phyloP scores from a whole-genome alignment of 768 basidiomycete species.

The Jaapia argillacea region DNA sequence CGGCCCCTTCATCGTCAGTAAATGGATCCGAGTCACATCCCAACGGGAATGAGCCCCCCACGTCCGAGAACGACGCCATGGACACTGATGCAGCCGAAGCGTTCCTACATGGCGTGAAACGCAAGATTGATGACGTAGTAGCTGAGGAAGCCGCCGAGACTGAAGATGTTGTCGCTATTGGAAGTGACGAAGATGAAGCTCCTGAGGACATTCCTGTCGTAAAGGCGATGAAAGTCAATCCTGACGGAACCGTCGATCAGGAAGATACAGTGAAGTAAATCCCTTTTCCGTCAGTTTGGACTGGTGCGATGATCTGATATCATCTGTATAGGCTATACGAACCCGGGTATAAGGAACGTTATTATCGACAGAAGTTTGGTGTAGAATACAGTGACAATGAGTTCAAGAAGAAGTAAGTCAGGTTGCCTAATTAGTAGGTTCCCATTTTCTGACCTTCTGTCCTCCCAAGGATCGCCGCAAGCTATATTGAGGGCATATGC shows the following conservation, averaged over 20 bases:
- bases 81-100: too few relatives aligned
- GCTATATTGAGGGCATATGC: slow-evolving; percentile 88
- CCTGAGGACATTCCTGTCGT: slow-evolving; percentile 21
- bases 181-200: slow-evolving; percentile 39
- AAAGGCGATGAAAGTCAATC: slow-evolving; percentile 63
- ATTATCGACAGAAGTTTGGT: slow-evolving; percentile 90
- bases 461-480: slow-evolving; percentile 52
- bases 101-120: slow-evolving; percentile 29
- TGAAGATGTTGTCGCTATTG: slow-evolving; percentile 29
- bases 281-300: slow-evolving; percentile 4
- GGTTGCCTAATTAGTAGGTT: neutral
- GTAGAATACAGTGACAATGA: slow-evolving; percentile 58
- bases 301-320: slow-evolving; percentile 5
- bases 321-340: slow-evolving; percentile 73
- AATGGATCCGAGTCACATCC: too few relatives aligned
- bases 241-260: slow-evolving; percentile 92
- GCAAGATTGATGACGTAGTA: slow-evolving; percentile 32
- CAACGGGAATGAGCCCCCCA: neutral
- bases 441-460: slow-evolving; percentile 4
- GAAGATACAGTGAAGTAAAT: slow-evolving; percentile 86
- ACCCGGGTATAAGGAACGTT: slow-evolving; percentile 90
- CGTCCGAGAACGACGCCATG: neutral
- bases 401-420: slow-evolving; percentile 61
- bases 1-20: neutral
- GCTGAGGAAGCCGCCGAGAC: slow-evolving; percentile 27